Evolutionary conservation across 2,329 filamentous ascomycete genomes (phyloP), one percentile per base, ranked within the genome.

Genomic region (Lithohypha guttulata): DNA sequence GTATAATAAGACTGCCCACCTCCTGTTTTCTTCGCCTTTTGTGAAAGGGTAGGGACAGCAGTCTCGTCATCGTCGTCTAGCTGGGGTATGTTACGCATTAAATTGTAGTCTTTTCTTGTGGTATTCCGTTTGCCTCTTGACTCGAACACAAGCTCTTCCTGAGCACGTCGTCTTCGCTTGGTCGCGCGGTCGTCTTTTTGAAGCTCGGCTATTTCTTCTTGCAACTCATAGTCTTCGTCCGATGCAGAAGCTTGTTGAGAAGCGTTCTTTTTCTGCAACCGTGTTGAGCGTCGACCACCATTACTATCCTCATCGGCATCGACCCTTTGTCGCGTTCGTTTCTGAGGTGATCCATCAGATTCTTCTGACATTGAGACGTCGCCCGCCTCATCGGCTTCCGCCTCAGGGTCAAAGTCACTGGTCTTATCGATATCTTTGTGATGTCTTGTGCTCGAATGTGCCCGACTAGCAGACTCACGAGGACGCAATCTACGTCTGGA

Each of bases 21-120:
- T 25, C 71, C 77, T 11, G 66, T 63, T 18, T 67, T 72, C 21
- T 71, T 76, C 22, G 77, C 75, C 44, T 75, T 74, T 41, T 79
- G 78, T 15, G 77, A 75, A 25, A 81, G 77, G 3, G 81, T 81
- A 6, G 83, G 74, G 4, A 73, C 74, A 7, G 74, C 66, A 41
- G 77, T 76, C 33, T 79, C 75, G 31, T 75, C 80, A 34, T 85
- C 78, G 38, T 80, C 81, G 49, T 93, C 85, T n/a, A 79, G 71
- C 1, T 83, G 72, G 27, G 78, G 43, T 15, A 50, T 39, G 23
- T 42, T 48, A 5, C 49, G 39, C 14, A 51, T 39, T 9, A 51
- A 34, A 34, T 51, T 44, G 31, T 51, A 51, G 33, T 51, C 50
- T 25, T 51, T 50, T 26, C 44, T 48, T 6, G 41, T 48, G 18